Evolutionary conservation across 345 rosid species (phyloP), one percentile per base, ranked within the genome.

Genomic region (Heritiera littoralis): DNA sequence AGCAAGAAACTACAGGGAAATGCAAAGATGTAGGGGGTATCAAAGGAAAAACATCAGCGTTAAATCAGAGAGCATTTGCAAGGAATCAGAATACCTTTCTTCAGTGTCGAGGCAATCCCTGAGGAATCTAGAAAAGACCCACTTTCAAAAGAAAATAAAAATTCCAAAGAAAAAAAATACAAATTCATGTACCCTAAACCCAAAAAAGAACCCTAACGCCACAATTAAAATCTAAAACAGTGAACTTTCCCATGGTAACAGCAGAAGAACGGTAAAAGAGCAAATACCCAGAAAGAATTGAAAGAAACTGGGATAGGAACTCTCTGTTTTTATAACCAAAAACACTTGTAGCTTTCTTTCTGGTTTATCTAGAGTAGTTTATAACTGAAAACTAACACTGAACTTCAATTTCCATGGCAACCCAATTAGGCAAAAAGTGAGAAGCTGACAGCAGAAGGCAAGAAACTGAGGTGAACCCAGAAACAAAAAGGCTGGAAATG

Each of bases 51-150:
- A 81, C 81, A 82, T 83, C 84, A 83, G 83, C 46, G 90, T 87
- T 84, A 87, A 85, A 87, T 89, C 89, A 84, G 65, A 81, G 74
- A 72, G 83, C 87, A 85, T 86, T 86, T 81, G 82, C 66, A 76
- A 77, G 78, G 94, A 89, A 91, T 91, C 89, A 84, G 89, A 91
- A 91, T 87, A 83, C 75, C 82, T 80, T 86, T 83, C 79, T 54
- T 28, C 7, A 18, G 66, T 68, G 74, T 65, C 43, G 49, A 83
- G 86, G 78, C 86, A 83, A 69, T 59, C 74, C 83, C 48, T 61
- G 72, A 75, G 88, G 94, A 91, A 91, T 91, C 91, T 85, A 65
- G 49, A 83, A 90, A 89, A 88, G 78, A 77, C 84, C 80, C 82
- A 74, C 79, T 80, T 88, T 79, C 78, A 72, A 40, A 59, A 68